Percentiles rank a stretch among this genome's conserved stretches.
phyloP scores from a whole-genome alignment of 1,139 yeast genomes.

The Saccharomyces hybrid region DNA sequence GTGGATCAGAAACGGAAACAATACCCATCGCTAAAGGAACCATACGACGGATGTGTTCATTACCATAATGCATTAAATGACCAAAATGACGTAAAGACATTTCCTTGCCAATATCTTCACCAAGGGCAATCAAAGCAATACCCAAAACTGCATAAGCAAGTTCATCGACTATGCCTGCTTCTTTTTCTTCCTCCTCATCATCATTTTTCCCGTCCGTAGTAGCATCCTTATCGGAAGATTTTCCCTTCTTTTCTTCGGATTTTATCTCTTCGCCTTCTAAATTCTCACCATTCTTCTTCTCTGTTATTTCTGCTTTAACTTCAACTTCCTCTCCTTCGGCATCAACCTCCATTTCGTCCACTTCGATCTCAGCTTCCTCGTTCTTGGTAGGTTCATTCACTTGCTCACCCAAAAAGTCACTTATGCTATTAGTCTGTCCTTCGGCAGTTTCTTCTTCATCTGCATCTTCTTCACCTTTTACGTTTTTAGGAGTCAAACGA shows the following conservation, averaged over 20 bases:
- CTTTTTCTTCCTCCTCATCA: slow-evolving; percentile 37
- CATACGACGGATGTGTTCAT: slow-evolving; percentile 81
- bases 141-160: slow-evolving; percentile 90
- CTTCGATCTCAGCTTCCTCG: slow-evolving; percentile 21
- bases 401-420: slow-evolving; percentile 22
- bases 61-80: slow-evolving; percentile 96
- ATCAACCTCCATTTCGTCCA: slow-evolving; percentile 22
- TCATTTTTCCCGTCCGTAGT: slow-evolving; percentile 30
- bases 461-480: slow-evolving; percentile 38
- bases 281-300: slow-evolving; percentile 20
- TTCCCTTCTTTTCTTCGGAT: slow-evolving; percentile 20
- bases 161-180: slow-evolving; percentile 39
- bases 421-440: slow-evolving; percentile 28
- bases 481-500: slow-evolving; percentile 64
- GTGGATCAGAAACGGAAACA: slow-evolving; percentile 88
- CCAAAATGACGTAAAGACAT: slow-evolving; percentile 97
- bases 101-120: slow-evolving; percentile 96
- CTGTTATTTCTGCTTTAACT: slow-evolving; percentile 15
- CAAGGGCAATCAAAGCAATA: slow-evolving; percentile 90
- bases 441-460: slow-evolving; percentile 42
- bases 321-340: slow-evolving; percentile 15
- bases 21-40: slow-evolving; percentile 98
- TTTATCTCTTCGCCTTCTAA: slow-evolving; percentile 21
- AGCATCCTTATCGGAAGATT: slow-evolving; percentile 11
- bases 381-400: slow-evolving; percentile 15